Evolutionary conservation across 73 alveolate species (phyloP), one percentile per base, ranked within the genome.

Genomic region (Symbiodinium natans): DNA sequence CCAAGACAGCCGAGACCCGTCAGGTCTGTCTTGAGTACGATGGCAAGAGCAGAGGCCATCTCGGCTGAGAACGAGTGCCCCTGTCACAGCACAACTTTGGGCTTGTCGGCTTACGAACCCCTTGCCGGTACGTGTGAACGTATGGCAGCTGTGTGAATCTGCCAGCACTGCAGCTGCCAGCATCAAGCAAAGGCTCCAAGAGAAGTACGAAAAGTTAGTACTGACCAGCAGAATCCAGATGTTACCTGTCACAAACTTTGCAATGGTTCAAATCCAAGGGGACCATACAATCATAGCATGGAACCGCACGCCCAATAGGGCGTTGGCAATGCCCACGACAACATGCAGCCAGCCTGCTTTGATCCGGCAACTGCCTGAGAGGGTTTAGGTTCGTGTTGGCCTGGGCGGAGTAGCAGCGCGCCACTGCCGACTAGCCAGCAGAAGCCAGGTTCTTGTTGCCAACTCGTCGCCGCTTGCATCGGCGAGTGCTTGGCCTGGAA

Each of bases 41-140:
- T 92, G 21, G 98, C 98, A 34, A 86, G 98, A 74, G 98, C 98
- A 33, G 98, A 92, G 82, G 98, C 98, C 41, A 82, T 92, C n/a
- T 92, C 98, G 34, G 98, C 98, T 27, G 98, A 92, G 98, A 92
- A 92, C 59, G 98, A 92, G 89, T 92, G 95, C 95, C 43, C 95
- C 86, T 5, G 36, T 63, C 11, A 8, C 48, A 43, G 92, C 8
- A 4, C 73, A 3, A 6, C 1, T 82, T 25, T 68, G 7, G 31
- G 10, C 34, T 68, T 29, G n/a, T n/a, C n/a, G n/a, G n/a, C n/a
- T n/a, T n/a, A n/a, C n/a, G n/a, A n/a, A n/a, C n/a, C n/a, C n/a
- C n/a, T n/a, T n/a, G n/a, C n/a, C n/a, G n/a, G n/a, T n/a, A n/a
- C n/a, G n/a, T n/a, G n/a, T n/a, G n/a, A n/a, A n/a, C n/a, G n/a